These are phyloP conservation scores for Macrolepiota albuminosa DNA, from an alignment of 768 basidiomycete species.

Conservation along the genomic window DNA sequence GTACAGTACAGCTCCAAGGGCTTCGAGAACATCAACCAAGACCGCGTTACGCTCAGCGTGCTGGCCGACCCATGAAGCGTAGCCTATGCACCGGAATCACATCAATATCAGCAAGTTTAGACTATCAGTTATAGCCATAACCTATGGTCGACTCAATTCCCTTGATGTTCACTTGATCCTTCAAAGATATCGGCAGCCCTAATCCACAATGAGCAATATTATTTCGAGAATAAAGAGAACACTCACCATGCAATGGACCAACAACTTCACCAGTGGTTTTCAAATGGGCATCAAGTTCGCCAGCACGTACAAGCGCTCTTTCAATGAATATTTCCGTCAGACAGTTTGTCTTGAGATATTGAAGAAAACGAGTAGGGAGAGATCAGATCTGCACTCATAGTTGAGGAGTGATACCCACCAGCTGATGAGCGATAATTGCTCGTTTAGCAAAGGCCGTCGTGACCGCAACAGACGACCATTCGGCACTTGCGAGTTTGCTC, in stretches of 20 bases:
- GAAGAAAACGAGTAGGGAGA: neutral
- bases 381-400: neutral
- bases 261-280: conserved; percentile 56
- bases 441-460: conserved; percentile 73
- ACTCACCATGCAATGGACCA: conserved; percentile 65
- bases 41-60: conserved; percentile 55
- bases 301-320: conserved; percentile 57
- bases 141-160: conserved; percentile 71
- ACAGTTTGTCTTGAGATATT: conserved; percentile 57
- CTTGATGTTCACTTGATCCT: conserved; percentile 68
- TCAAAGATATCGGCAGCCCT: conserved; percentile 65
- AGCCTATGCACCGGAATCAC: conserved; percentile 37
- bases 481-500: conserved; percentile 42
- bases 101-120: neutral
- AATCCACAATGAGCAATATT: neutral
- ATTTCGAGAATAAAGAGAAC: conserved; percentile 1
- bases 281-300: conserved; percentile 60
- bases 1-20: conserved; percentile 65
- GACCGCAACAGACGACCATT: conserved; percentile 64
- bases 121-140: conserved; percentile 19
- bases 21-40: conserved; percentile 61
- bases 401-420: conserved; percentile 36
- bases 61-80: conserved; percentile 67
- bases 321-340: conserved; percentile 83
- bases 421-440: conserved; percentile 75